Evolutionary conservation across 1,284 basidiomycete genomes (phyloP), one percentile per base, ranked within the genome.

Genomic region (Papiliotrema laurentii): DNA sequence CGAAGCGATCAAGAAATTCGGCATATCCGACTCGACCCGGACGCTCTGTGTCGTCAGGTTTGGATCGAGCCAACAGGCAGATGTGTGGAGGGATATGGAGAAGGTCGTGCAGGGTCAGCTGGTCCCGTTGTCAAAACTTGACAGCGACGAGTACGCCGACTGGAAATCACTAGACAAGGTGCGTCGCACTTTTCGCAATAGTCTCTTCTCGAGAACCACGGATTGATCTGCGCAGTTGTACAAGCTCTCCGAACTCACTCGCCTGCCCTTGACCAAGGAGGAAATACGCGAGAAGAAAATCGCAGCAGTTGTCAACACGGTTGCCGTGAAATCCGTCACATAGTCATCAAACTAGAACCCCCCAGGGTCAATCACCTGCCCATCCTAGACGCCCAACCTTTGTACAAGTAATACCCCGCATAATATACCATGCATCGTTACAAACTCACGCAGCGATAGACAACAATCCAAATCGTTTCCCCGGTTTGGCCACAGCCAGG

Each of bases 1-100:
- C 2, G 91, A 96, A 61, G 86, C 86, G 0, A 82, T 96, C 54
- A 79, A 83, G 48, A 80, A 87, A 49, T 92, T 90, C 61, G 91
- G 92, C 4, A 78, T 94, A 3, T 84, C 84, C 0, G 82, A 86
- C 34, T 71, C 68, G 4, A 83, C 81, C n/a, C 78, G 75, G 0
- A 75, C 82, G 10, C 75, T 93, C n/a, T 64, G 91, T 16, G 81
- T 93, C 6, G 83, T 92, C 11, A 79, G 83, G 7, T 79, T 92
- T 30, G 76, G 76, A 5, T 73, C 56, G 4, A 39, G 50, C 18
- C 49, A 65, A 0, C 53, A 48, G 26, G 34, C 52, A 10, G 43
- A 2, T 4, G 53, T 64, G 1, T 66, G 63, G 16, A 65, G 68
- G 5, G 71, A 73, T 2, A 72, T 89, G 3, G 58, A 71, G 1